Conservation (phyloP, 2,329 filamentous ascomycete species). For the Pseudocercospora fijiensis region DNA sequence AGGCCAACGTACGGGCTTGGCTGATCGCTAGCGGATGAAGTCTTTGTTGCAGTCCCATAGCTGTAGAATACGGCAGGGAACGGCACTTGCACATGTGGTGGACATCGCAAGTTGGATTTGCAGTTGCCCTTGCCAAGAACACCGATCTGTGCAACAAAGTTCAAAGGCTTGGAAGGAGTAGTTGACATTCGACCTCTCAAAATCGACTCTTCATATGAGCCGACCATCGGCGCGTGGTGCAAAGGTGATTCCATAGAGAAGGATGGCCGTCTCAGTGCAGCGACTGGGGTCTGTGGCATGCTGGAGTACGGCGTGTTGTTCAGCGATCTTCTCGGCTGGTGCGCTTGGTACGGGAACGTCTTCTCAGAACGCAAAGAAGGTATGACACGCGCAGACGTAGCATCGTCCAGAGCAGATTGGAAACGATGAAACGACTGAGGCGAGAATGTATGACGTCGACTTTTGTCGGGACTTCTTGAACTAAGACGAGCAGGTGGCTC, state of each 20-base stretch:
- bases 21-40: constrained; percentile 68
- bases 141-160: constrained; percentile 93
- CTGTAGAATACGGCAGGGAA: constrained; percentile 97
- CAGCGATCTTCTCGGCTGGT: constrained; percentile 74
- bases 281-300: constrained; percentile 46
- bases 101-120: constrained; percentile 79
- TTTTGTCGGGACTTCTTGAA: constrained; percentile 49
- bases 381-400: constrained; percentile 36
- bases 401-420: constrained; percentile 43
- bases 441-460: constrained; percentile 70
- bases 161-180: constrained; percentile 83
- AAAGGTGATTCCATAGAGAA: constrained; percentile 71
- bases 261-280: constrained; percentile 65
- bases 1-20: constrained; percentile 95
- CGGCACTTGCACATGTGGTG: constrained; percentile 82
- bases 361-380: constrained; percentile 58
- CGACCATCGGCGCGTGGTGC: constrained; percentile 92
- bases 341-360: constrained; percentile 68
- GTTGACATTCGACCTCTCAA: constrained; percentile 95
- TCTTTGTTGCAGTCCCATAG: constrained; percentile 68
- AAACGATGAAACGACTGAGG: constrained; percentile 58
- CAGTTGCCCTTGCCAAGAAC: constrained; percentile 87
- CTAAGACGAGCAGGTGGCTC: constrained; percentile 37
- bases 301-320: constrained; percentile 53
- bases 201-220: constrained; percentile 97